Evolutionary conservation across 139 green algal genomes (phyloP).

Genomic region (Penium margaritaceum): DNA sequence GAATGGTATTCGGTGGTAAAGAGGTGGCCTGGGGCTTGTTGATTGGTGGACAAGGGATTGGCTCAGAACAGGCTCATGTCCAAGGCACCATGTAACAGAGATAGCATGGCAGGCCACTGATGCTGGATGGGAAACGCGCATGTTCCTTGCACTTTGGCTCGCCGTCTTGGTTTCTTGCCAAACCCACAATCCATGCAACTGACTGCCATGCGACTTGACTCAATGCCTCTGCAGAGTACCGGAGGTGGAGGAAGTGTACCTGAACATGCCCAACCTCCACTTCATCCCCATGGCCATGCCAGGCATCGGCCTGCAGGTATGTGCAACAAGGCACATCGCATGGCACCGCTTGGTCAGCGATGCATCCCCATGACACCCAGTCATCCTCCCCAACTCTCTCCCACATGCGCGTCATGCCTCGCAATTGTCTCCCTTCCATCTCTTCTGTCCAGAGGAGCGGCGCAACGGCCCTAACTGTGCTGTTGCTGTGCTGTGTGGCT

Average conservation of each 20-base stretch:
- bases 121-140: no score
- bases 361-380: neutral
- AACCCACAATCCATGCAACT: neutral
- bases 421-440: neutral
- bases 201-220: no score
- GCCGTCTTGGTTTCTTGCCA: neutral
- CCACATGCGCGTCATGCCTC: neutral
- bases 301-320: conserved; percentile 31
- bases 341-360: neutral
- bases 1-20: no score
- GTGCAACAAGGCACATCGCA: neutral
- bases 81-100: no score
- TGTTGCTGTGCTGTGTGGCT: no score
- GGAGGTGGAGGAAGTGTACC: conserved; percentile 64
- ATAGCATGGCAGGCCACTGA: no score
- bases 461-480: no score
- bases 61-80: no score
- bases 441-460: no score
- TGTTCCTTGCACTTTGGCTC: neutral
- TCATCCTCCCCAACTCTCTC: neutral
- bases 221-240: conserved; percentile 12
- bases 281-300: conserved; percentile 75
- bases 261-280: conserved; percentile 96
- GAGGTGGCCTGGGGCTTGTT: neutral
- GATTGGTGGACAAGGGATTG: neutral